A percentile compares a stretch with the other conserved stretches of the same genome.
phyloP scores from a whole-genome alignment of 2,329 filamentous ascomycete species.

The Ophiostoma himal-ulmi region DNA sequence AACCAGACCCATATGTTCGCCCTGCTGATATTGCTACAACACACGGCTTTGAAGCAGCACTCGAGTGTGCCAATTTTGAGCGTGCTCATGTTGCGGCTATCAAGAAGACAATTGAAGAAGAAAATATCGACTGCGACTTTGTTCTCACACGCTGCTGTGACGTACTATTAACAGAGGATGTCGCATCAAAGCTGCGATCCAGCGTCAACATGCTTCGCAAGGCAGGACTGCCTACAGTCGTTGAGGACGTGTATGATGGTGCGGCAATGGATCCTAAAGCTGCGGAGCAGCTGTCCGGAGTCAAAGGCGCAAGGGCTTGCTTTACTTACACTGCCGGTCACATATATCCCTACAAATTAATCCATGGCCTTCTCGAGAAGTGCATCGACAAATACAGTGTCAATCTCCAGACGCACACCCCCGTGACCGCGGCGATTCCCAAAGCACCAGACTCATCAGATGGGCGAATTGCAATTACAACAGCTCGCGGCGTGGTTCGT shows the following conservation, averaged over 20 bases:
- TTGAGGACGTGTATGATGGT: background rate
- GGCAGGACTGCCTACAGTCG: background rate
- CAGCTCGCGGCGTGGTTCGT: background rate
- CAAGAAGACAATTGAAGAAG: background rate
- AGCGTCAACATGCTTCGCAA: background rate
- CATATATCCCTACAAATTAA: slow-evolving; percentile 3
- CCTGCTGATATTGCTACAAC: background rate
- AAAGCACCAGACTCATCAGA: background rate
- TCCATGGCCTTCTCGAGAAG: background rate
- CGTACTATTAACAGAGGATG: background rate
- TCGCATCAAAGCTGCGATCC: background rate
- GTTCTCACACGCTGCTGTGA: background rate
- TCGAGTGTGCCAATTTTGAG: slow-evolving; percentile 9
- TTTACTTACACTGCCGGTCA: slow-evolving; percentile 8
- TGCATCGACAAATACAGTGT: slow-evolving; percentile 3
- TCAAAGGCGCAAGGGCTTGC: background rate
- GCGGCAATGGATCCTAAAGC: background rate
- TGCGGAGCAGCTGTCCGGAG: background rate
- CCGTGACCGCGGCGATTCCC: background rate
- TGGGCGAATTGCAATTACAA: background rate
- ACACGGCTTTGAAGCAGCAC: background rate
- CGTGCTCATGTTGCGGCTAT: background rate
- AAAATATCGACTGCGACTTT: background rate
- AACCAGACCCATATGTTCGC: slow-evolving; percentile 8
- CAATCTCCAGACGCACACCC: background rate